phyloP scores from a whole-genome alignment of 2,329 filamentous ascomycete genomes.

The Cladophialophora yegresii region DNA sequence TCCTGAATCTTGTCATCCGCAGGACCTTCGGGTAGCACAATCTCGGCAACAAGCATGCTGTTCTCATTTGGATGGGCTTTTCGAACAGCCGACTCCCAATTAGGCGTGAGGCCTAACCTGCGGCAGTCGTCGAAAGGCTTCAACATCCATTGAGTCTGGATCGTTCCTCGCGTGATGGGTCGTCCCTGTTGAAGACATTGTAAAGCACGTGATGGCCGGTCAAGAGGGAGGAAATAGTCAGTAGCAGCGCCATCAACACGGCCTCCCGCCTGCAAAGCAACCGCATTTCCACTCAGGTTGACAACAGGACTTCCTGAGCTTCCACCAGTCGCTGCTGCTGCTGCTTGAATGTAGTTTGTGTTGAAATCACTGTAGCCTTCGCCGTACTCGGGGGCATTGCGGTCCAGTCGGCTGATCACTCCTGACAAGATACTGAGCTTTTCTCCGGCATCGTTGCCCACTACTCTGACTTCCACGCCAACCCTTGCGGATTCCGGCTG shows the following conservation, averaged over 20 bases:
- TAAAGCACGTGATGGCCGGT: slow-evolving; percentile 83
- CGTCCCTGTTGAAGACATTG: slow-evolving; percentile 77
- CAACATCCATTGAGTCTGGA: slow-evolving; percentile 94
- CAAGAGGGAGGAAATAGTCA: slow-evolving; percentile 93
- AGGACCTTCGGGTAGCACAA: slow-evolving; percentile 86
- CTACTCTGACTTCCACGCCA: slow-evolving; percentile 90
- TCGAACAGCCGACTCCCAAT: slow-evolving; percentile 84
- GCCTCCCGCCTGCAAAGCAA: slow-evolving; percentile 91
- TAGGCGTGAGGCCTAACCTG: slow-evolving; percentile 76
- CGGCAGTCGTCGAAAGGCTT: slow-evolving; percentile 98
- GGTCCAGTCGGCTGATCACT: slow-evolving; percentile 91
- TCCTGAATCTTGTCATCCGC: slow-evolving; percentile 86
- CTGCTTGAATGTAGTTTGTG: slow-evolving; percentile 94
- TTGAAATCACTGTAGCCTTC: slow-evolving; percentile 99
- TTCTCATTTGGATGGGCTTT: slow-evolving; percentile 87
- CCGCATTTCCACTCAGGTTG: slow-evolving; percentile 87
- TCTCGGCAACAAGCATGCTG: slow-evolving; percentile 95
- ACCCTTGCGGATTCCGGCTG: slow-evolving; percentile 84
- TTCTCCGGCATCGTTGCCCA: slow-evolving; percentile 97
- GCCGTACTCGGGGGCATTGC: slow-evolving; percentile 96
- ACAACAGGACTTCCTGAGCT: slow-evolving; percentile 98
- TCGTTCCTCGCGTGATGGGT: slow-evolving; percentile 84
- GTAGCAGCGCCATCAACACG: slow-evolving; percentile 93
- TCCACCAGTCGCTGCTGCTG: slow-evolving; percentile 91
- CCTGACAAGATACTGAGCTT: slow-evolving; percentile 97